Evolutionary conservation across 1,284 basidiomycete species (phyloP).

Genomic region (Sporisorium reilianum): DNA sequence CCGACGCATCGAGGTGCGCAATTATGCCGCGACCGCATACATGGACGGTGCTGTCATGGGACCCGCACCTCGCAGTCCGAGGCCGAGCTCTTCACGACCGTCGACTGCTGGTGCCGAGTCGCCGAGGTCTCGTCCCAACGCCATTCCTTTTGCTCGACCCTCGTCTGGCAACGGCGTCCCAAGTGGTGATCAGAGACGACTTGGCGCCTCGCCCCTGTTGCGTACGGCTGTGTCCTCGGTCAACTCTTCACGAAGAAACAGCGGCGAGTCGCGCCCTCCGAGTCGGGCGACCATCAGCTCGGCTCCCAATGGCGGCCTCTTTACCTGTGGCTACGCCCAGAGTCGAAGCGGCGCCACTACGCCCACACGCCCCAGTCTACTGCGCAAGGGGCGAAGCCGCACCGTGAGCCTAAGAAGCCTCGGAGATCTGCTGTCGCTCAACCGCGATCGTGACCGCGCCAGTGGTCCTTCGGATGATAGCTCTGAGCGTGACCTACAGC

Average conservation of each 20-base stretch:
- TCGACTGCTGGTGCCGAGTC: slow-evolving; percentile 20
- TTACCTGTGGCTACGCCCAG: slow-evolving; percentile 40
- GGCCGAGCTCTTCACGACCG: slow-evolving; percentile 17
- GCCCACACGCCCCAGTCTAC: slow-evolving; percentile 19
- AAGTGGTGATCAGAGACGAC: neutral
- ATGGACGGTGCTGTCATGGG: slow-evolving; percentile 44
- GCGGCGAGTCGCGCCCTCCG: slow-evolving; percentile 26
- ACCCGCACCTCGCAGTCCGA: slow-evolving; percentile 25
- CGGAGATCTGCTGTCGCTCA: slow-evolving; percentile 24
- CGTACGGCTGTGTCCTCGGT: slow-evolving; percentile 18
- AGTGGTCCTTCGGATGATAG: neutral
- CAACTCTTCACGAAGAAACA: slow-evolving; percentile 31
- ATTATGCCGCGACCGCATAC: slow-evolving; percentile 36
- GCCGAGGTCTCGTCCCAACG: neutral
- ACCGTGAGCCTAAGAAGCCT: slow-evolving; percentile 35
- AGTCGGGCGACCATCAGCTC: slow-evolving; percentile 31
- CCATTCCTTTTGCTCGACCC: slow-evolving; percentile 6
- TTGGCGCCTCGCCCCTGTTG: slow-evolving; percentile 17
- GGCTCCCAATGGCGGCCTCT: slow-evolving; percentile 43
- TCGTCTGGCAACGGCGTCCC: slow-evolving; percentile 14
- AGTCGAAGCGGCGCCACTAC: slow-evolving; percentile 37
- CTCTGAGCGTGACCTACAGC: slow-evolving; percentile 9
- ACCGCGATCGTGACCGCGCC: slow-evolving; percentile 18
- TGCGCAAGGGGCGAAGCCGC: slow-evolving; percentile 25
- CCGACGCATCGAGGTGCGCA: slow-evolving; percentile 32